A percentile compares a stretch with the other conserved stretches of the same genome.
phyloP scores from a whole-genome alignment of 306 rosid genomes.

The Mimosa pudica region DNA sequence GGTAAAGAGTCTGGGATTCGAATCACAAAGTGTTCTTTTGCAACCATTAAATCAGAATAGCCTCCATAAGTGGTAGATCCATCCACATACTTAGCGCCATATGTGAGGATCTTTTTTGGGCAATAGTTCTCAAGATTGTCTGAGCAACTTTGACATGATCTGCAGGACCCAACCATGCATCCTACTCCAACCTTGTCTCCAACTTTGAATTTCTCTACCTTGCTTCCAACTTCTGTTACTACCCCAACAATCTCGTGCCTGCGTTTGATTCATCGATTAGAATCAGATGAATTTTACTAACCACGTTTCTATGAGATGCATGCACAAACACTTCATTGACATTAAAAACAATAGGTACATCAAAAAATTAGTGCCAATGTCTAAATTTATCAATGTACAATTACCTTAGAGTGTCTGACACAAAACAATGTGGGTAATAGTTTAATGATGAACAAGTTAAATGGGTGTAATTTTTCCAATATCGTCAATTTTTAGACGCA shows the following conservation, averaged over 20 bases:
- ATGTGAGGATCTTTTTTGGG: conserved; percentile 37
- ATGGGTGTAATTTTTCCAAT: too few relatives aligned
- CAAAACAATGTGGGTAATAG: too few relatives aligned
- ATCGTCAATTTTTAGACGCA: too few relatives aligned
- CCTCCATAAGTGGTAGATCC: conserved; percentile 57
- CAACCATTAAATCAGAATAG: conserved; percentile 53
- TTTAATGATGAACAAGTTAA: too few relatives aligned
- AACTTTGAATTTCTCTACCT: conserved; percentile 37
- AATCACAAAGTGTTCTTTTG: conserved; percentile 45
- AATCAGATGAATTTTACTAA: not conserved
- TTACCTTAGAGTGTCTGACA: too few relatives aligned
- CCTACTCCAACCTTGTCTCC: conserved; percentile 49
- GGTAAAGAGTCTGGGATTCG: conserved; percentile 47
- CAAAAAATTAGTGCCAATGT: too few relatives aligned
- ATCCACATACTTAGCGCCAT: conserved; percentile 33
- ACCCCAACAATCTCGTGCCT: conserved; percentile 47
- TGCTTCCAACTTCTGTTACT: conserved; percentile 48
- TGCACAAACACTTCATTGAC: not conserved
- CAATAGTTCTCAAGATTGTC: conserved; percentile 52
- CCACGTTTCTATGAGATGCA: not conserved
- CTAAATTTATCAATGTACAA: too few relatives aligned
- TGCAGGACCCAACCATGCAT: conserved; percentile 52
- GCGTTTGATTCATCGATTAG: not conserved
- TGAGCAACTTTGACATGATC: conserved; percentile 41
- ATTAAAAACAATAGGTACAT: not conserved